Percentiles rank a stretch among this genome's conserved stretches.
phyloP scores from a whole-genome alignment of 371 early-diverging fungal genomes.

The Phascolomyces articulosus region DNA sequence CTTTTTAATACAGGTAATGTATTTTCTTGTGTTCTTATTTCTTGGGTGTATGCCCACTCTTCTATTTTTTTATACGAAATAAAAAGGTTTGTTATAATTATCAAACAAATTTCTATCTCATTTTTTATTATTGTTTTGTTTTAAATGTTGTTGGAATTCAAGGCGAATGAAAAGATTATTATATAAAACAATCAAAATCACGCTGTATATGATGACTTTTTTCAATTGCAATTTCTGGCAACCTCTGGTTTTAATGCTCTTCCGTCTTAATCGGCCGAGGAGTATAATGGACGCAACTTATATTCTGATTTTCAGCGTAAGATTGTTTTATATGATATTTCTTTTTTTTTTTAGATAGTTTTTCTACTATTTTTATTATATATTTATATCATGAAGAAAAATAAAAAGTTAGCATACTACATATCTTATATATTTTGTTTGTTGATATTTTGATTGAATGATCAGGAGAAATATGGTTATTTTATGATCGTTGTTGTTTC shows the following conservation, averaged over 20 bases:
- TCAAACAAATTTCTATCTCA: background rate
- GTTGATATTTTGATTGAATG: too few relatives aligned
- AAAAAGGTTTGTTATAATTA: too few relatives aligned
- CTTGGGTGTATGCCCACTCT: background rate
- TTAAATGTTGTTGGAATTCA: background rate
- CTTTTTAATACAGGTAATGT: too few relatives aligned
- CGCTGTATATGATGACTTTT: constrained; percentile 17
- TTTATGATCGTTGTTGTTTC: background rate
- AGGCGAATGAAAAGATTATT: too few relatives aligned
- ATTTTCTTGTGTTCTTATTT: background rate
- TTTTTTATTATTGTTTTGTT: constrained; percentile 1
- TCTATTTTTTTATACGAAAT: too few relatives aligned
- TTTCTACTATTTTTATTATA: too few relatives aligned
- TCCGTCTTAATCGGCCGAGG: constrained; percentile 12
- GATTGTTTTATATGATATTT: background rate
- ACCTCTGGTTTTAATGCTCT: constrained; percentile 25
- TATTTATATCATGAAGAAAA: background rate
- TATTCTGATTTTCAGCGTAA: constrained; percentile 8
- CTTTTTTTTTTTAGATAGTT: background rate
- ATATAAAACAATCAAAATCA: constrained; percentile 1
- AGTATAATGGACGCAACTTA: constrained; percentile 17
- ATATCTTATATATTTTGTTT: too few relatives aligned
- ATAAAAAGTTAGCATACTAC: background rate
- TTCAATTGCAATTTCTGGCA: constrained; percentile 19
- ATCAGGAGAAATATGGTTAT: background rate